Evolutionary conservation across 2,329 filamentous ascomycete genomes (phyloP).

Genomic region (Lachnellula occidentalis): DNA sequence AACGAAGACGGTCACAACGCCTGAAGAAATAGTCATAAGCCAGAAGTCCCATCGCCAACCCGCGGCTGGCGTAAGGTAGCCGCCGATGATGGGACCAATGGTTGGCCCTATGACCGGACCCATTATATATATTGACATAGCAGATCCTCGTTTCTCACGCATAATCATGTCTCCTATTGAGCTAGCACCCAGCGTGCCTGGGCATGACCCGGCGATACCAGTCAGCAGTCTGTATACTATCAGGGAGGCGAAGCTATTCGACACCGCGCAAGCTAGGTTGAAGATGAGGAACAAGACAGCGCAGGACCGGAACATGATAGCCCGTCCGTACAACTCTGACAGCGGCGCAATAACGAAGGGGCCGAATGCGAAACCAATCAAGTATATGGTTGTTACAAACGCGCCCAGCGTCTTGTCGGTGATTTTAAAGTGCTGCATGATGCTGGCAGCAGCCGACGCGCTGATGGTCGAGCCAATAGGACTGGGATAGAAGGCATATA

Average conservation of each 20-base stretch:
- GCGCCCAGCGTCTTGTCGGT: conserved; percentile 35
- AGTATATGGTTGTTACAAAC: conserved; percentile 52
- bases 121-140: conserved; percentile 47
- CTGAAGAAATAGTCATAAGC: conserved; percentile 36
- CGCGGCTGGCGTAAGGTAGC: conserved; percentile 39
- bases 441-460: conserved; percentile 40
- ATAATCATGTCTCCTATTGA: conserved; percentile 59
- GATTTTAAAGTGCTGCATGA: conserved; percentile 41
- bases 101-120: conserved; percentile 36
- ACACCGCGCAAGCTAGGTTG: conserved; percentile 38
- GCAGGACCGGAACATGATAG: conserved; percentile 45
- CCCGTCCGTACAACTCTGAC: conserved; percentile 53
- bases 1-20: conserved; percentile 18
- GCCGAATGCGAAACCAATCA: conserved; percentile 57
- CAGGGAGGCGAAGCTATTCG: conserved; percentile 41
- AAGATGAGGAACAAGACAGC: conserved; percentile 44
- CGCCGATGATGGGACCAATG: conserved; percentile 41
- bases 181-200: conserved; percentile 54
- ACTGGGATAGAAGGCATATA: conserved; percentile 4
- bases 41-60: conserved; percentile 50
- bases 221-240: conserved; percentile 55
- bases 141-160: conserved; percentile 49
- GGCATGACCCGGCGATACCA: conserved; percentile 52
- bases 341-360: conserved; percentile 54
- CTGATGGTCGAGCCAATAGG: conserved; percentile 44